Evolutionary conservation across 2,329 filamentous ascomycete genomes (phyloP).

Genomic region (Hymenoscyphus scutula): DNA sequence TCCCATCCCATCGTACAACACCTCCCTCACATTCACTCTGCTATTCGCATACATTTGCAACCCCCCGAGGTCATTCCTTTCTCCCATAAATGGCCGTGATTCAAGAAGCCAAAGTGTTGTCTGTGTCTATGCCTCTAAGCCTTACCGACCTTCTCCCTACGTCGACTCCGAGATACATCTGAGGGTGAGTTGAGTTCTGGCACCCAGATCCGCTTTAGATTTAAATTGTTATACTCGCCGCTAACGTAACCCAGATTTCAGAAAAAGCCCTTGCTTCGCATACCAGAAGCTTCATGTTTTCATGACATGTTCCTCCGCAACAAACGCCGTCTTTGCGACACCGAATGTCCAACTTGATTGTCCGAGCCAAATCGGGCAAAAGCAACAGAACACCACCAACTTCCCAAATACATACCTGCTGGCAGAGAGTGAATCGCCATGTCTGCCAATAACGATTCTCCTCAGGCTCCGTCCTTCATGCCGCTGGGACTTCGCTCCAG

Average conservation of each 20-base stretch:
- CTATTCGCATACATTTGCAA: background rate
- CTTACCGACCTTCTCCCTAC: background rate
- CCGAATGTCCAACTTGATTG: slow-evolving; percentile 11
- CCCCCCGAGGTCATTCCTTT: background rate
- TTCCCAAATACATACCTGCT: background rate
- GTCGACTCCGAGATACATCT: background rate
- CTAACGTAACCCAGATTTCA: background rate
- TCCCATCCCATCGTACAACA: background rate
- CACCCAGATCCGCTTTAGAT: background rate
- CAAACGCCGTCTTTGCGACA: slow-evolving; percentile 25
- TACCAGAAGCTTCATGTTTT: background rate
- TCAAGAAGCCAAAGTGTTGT: background rate
- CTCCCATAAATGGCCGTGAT: background rate
- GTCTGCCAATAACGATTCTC: slow-evolving; percentile 33
- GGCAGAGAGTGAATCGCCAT: slow-evolving; percentile 21
- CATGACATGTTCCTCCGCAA: slow-evolving; percentile 27
- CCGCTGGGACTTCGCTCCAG: slow-evolving; percentile 33
- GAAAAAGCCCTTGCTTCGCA: background rate
- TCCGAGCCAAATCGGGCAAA: no score
- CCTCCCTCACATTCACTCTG: background rate
- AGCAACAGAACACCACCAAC: no score
- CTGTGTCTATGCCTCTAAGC: background rate
- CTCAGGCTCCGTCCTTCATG: slow-evolving; percentile 24
- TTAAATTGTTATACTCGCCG: background rate
- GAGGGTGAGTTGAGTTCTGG: background rate